Evolutionary conservation across 345 rosid genomes (phyloP), one percentile per base, ranked within the genome.

Genomic region (Adansonia digitata): DNA sequence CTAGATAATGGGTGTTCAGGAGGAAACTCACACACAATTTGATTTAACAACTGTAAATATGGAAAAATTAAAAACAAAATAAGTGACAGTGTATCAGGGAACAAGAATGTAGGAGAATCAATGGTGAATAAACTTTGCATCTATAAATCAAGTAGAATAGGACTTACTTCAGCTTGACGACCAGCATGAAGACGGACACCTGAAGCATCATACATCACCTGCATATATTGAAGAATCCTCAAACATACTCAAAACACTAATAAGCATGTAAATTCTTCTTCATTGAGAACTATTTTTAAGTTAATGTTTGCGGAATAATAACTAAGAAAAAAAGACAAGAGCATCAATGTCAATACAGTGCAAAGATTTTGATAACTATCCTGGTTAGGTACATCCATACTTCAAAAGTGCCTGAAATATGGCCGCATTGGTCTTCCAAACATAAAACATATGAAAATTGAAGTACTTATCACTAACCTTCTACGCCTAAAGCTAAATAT

Each of bases 151-250:
- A 22, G 27, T 15, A 34, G 13, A 60, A 59, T 26, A 80, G 37
- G 67, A 77, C 83, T 77, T 81, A 92, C 97, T 87, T 94, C 98
- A 66, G 97, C 98, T 84, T 94, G 98, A 74, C 97, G 97, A 71
- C 98, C 98, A 75, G 98, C 98, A 81, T 92, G 98, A 77, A 87
- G 94, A 76, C 98, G 89, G 73, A 94, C 90, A 22, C 98, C 98
- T 0, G 97, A 86, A 18, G 98, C 98, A 86, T 94, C 98, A 82
- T 91, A 94, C 98, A 92, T 94, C 12, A 94, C 98, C 98, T 94
- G 79, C 74, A 84, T 51, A 51, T 24, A 57, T 31, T 14, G 20
- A 24, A 15, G 75, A 31, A 63, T 13, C 5, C 48, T 31, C 27
- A 56, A 66, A 10, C 65, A 71, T 42, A 46, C 39, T 55, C 57